Evolutionary conservation across 495 filamentous ascomycete species (phyloP), one percentile per base, ranked within the genome.

Genomic region (Annulohypoxylon bovei): DNA sequence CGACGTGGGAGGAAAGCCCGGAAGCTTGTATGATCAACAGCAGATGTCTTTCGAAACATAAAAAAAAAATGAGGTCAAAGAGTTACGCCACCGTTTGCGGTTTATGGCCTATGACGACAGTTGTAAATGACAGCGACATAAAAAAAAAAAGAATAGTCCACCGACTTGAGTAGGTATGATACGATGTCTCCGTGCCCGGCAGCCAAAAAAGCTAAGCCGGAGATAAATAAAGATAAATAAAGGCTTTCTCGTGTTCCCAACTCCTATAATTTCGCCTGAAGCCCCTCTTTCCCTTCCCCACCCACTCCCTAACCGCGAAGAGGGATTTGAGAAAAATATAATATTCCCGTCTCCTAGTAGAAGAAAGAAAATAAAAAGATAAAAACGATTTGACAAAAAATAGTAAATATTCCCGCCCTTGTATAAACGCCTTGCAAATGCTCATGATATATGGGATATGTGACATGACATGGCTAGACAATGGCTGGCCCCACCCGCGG

Each of bases 351-450:
- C 32, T 23, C 35, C 53, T 42, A 9, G 9, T 25, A 33, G 28
- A 4, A 32, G 18, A 1, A 40, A 63, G 8, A 57, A 49, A 14
- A n/a, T n/a, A 62, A 37, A 33, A 22, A 28, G 20, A 47, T 30
- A 62, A n/a, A n/a, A n/a, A 22, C 9, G 37, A 59, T 40, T 35
- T 32, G 23, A 57, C 40, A 33, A 42, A 59, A 53, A 65, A 62
- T 28, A 40, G 56, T 57, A 49, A 50, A 33, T 44, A 57, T 32
- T 42, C 18, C 53, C 40, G 62, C 53, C 62, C 42, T 56, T 58
- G 52, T 61, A 65, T 47, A 60, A 71, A 73, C 59, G 61, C 52
- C 57, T 16, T 65, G 56, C 27, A 63, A 69, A 73, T 69, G 70
- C 70, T 63, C 23, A 56, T 62, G 40, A 68, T 68, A 44, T 68